Conservation (phyloP, 2,329 filamentous ascomycete genomes). For the Podosphaera aphanis region DNA sequence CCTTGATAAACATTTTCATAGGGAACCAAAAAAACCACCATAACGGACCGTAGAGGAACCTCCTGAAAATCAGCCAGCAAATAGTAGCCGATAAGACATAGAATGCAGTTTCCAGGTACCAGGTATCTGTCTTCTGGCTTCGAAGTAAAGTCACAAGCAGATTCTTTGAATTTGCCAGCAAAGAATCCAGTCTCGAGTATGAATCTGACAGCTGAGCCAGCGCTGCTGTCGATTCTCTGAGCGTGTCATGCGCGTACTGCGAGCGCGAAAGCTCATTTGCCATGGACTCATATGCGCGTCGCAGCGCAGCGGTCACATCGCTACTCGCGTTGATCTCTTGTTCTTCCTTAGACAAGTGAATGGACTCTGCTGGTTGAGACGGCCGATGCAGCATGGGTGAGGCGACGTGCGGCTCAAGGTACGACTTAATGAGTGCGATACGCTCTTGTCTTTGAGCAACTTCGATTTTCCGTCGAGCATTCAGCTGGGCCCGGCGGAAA, state of each 20-base stretch:
- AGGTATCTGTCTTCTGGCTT: slow-evolving; percentile 89
- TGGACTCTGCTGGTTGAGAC: too few species aligned
- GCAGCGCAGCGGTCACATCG: slow-evolving; percentile 65
- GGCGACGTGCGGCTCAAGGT: slow-evolving; percentile 21
- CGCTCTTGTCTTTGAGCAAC: slow-evolving; percentile 54
- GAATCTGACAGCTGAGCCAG: slow-evolving; percentile 59
- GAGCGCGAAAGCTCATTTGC: slow-evolving; percentile 64
- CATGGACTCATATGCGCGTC: slow-evolving; percentile 71
- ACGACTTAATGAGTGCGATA: slow-evolving; percentile 46
- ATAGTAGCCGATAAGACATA: slow-evolving; percentile 60
- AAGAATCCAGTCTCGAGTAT: slow-evolving; percentile 55
- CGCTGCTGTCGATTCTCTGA: slow-evolving; percentile 63
- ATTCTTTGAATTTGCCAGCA: slow-evolving; percentile 50
- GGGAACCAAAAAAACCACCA: slow-evolving; percentile 81
- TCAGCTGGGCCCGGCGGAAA: slow-evolving; percentile 64
- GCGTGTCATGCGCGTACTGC: slow-evolving; percentile 71
- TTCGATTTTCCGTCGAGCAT: slow-evolving; percentile 52
- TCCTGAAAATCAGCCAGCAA: slow-evolving; percentile 64
- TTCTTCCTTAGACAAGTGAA: slow-evolving; percentile 29
- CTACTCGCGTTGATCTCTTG: slow-evolving; percentile 50
- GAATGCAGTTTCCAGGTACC: slow-evolving; percentile 83
- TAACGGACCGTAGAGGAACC: slow-evolving; percentile 67
- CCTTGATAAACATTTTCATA: slow-evolving; percentile 39
- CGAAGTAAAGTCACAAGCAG: slow-evolving; percentile 58
- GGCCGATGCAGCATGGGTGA: background rate